Base-by-base conservation (phyloP, 768 basidiomycete species). In the Amylocystis lapponica region DNA sequence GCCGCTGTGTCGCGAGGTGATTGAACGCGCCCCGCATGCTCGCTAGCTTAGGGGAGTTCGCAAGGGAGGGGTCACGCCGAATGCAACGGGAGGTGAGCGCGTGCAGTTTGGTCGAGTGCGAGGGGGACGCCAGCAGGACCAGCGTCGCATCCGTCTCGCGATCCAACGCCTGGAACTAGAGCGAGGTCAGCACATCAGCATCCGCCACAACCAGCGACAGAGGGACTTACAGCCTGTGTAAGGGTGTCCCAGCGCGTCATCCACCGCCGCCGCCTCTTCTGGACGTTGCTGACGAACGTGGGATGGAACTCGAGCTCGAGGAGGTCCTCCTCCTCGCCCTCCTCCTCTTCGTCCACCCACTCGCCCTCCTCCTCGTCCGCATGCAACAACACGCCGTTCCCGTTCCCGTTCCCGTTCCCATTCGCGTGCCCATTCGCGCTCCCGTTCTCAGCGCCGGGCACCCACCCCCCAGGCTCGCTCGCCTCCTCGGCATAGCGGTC, bases 111-210 rank as follows among this genome's bases (percentile, higher is more conserved):
- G 75, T 78, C 11, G 79, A 70, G 55, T 89, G 86, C 2, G 85
- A 78, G 0, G 86, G 87, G 0, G 86, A 75, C 4, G 86, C 86
- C 20, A 90, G 65, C 0, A 90, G 63, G 20, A 89, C 62, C 67
- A 90, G 72, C 0, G 84, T 88, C 9, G 86, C 72, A 51, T 89
- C 87, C 3, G 87, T 90, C 60, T 88, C 83, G 33, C 84, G 73
- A 63, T 89, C 86, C 23, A 90, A 64, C 25, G 72, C 72, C 65
- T 86, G 82, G 71, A 90, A 83, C 86, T 90, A 50, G 22, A 20
- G 21, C 20, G 13, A 32, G 12, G 17, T 32, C 64, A 43, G 46
- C 32, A 31, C 38, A 29, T 42, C 36, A 57, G 22, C 32, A 58
- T 49, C 30, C 16, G 33, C 16, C 35, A n/a, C 23, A 25, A n/a